Percentiles rank a stretch among this genome's conserved stretches.
Evolutionary conservation across 2,329 filamentous ascomycete genomes (phyloP).

Genomic region (Aureobasidium lini): DNA sequence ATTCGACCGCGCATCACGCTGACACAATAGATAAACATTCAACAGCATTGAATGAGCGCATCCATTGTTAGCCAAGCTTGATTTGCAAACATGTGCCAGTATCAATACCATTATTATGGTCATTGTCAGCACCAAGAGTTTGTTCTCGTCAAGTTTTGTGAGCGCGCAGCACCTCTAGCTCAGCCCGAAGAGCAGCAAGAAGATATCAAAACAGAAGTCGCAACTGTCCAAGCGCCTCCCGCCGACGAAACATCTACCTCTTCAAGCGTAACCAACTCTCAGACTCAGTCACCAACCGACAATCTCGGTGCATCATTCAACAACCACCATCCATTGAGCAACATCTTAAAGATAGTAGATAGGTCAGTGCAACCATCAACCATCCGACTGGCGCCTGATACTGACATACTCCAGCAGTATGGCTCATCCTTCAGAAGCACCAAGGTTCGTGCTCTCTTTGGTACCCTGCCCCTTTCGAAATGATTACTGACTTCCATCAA

Average conservation of each 20-base stretch:
- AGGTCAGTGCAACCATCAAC: neutral
- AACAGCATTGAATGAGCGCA: neutral
- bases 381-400: neutral
- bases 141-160: conserved; percentile 23
- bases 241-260: neutral
- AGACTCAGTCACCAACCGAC: too few relatives aligned
- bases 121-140: conserved; percentile 25
- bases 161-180: neutral
- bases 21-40: neutral
- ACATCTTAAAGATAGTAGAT: neutral
- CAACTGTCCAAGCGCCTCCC: conserved; percentile 5
- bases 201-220: conserved; percentile 1
- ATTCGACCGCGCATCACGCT: neutral
- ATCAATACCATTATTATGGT: conserved; percentile 25
- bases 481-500: neutral
- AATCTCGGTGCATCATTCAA: too few relatives aligned
- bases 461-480: too few relatives aligned
- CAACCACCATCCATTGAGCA: neutral
- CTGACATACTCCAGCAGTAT: neutral
- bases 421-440: neutral
- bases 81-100: conserved; percentile 24
- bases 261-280: neutral
- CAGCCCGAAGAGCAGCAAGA: neutral
- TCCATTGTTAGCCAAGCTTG: neutral
- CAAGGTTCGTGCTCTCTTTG: neutral